Base-by-base conservation (phyloP, 352 stramenopile genomes). In the Phytophthora vignae region DNA sequence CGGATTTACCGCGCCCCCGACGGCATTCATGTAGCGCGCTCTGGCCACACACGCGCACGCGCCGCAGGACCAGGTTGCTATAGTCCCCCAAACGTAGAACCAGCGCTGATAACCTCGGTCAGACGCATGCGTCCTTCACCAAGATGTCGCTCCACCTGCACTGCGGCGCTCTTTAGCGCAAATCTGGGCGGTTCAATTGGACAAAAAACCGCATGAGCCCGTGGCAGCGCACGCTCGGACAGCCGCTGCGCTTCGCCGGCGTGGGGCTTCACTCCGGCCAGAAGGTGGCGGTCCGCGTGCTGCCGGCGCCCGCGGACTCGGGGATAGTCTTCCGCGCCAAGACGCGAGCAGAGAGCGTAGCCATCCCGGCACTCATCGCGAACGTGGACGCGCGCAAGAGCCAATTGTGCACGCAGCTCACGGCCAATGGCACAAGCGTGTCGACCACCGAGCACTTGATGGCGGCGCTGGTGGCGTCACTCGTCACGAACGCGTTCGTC, bases 381-480 rank as follows among this genome's bases (percentile, higher is more conserved):
- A 75, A 83, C 21, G 72, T 92, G 9, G 71, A 90, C 38, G 70
- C 67, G 59, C 63, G 64, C 57, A 75, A 69, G 49, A 84, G 79
- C 49, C 77, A 87, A 64, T 65, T 94, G 40, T 94, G 86, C 74
- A 90, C 86, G 9, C 81, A 85, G 33, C 73, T 94, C 29, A 40
- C 49, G 1, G 40, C 38, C 36, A 66, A 57, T 61, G 75, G 50
- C 66, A 61, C 54, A 5, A 76, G 55, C 25, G 68, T 92, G 4
- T 83, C 77, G 0, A 94, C 87, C 10, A 42, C 81, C n/a, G 87
- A 94, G 62, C 87, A 94, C 46, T 44, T 94, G 10, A 87, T 94
- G 82, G 82, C 87, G 6, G 85, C 83, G 46, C 69, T 92, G 8
- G 76, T 81, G 22, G 83, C 81, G 7, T 64, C 76, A 15, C 67